These are phyloP conservation scores for Gaertneriomyces semiglobifer DNA, from an alignment of 192 early-diverging fungal species.

Conservation along the genomic window DNA sequence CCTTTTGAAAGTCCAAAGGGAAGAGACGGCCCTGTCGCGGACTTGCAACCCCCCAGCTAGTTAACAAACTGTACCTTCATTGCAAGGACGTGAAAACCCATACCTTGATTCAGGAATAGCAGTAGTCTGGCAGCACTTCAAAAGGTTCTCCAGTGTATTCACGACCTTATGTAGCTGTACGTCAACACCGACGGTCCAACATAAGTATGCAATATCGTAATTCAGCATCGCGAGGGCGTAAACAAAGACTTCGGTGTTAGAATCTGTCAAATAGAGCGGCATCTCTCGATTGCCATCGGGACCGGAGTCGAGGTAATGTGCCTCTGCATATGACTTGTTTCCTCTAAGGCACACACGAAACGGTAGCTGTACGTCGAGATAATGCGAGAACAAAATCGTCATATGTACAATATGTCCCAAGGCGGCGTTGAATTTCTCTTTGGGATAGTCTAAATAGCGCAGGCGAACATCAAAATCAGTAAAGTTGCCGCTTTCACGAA, in stretches of 20 bases:
- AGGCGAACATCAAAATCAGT: background rate
- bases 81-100: constrained; percentile 32
- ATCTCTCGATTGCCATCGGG: constrained; percentile 5
- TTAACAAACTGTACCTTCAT: background rate
- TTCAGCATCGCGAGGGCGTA: constrained; percentile 43
- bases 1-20: constrained; percentile 22
- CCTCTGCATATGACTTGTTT: constrained; percentile 21
- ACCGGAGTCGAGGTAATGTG: background rate
- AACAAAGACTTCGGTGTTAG: constrained; percentile 39
- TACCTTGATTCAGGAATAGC: background rate
- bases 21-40: constrained; percentile 1
- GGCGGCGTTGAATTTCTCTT: constrained; percentile 48
- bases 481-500: background rate
- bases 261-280: constrained; percentile 41
- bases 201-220: constrained; percentile 48
- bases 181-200: constrained; percentile 40
- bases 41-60: background rate
- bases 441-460: constrained; percentile 29
- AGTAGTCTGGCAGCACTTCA: constrained; percentile 40
- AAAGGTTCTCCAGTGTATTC: constrained; percentile 47
- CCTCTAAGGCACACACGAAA: constrained; percentile 32
- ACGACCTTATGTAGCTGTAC: constrained; percentile 30
- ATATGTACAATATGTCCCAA: constrained; percentile 43
- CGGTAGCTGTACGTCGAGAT: constrained; percentile 44
- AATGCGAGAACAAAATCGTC: constrained; percentile 41